phyloP scores from a whole-genome alignment of 2,329 filamentous ascomycete genomes.

The Aphanoascus verrucosus region DNA sequence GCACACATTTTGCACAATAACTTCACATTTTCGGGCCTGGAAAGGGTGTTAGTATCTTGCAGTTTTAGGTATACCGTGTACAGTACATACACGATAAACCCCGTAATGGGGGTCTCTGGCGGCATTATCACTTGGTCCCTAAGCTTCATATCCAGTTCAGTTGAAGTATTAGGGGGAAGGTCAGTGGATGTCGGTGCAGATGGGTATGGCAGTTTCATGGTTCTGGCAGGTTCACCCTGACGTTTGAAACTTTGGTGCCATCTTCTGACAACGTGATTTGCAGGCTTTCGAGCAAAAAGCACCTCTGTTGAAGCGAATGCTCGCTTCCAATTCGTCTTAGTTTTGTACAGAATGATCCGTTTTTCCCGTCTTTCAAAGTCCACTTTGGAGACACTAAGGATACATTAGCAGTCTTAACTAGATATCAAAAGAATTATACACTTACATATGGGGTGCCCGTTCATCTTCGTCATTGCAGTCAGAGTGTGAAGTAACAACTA shows the following conservation, averaged over 20 bases:
- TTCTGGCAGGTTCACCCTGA: conserved; percentile 4
- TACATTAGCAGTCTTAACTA: background rate
- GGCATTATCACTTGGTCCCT: conserved; percentile 12
- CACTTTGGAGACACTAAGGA: conserved; percentile 10
- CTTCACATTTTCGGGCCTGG: conserved; percentile 16
- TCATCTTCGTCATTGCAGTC: conserved; percentile 18
- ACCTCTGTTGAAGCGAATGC: conserved; percentile 16
- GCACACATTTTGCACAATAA: conserved; percentile 19
- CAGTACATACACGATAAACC: conserved; percentile 8
- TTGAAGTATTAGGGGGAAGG: background rate
- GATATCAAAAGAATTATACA: background rate
- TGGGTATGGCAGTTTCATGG: conserved; percentile 6
- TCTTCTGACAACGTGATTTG: conserved; percentile 10
- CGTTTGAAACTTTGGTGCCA: conserved; percentile 10
- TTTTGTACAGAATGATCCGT: conserved; percentile 11
- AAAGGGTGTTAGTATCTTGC: background rate
- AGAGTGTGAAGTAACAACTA: conserved; percentile 17
- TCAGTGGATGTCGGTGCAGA: background rate
- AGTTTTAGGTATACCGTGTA: too few relatives aligned
- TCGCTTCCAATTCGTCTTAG: conserved; percentile 15
- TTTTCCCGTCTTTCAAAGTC: conserved; percentile 6
- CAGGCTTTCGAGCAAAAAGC: conserved; percentile 15
- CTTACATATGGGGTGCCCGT: conserved; percentile 18
- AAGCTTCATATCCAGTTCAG: conserved; percentile 4
- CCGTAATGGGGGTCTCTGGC: conserved; percentile 6